Conservation (phyloP, 495 filamentous ascomycete genomes). For the Penicillium lividum region DNA sequence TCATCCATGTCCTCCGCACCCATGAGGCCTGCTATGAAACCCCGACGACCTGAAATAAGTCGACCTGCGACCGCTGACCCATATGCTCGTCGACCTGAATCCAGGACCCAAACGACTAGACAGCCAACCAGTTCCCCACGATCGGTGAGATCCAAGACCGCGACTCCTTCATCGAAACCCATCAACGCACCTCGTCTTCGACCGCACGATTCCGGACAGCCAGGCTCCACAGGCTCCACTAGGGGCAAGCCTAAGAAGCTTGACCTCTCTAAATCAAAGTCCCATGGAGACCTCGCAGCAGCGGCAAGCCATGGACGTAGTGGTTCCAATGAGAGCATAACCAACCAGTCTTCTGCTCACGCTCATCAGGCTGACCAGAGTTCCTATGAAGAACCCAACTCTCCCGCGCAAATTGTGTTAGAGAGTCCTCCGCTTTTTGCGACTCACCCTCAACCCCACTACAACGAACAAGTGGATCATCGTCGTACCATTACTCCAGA, state of each 20-base stretch:
- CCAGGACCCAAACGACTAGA: slow-evolving; percentile 34
- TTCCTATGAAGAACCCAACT: slow-evolving; percentile 63
- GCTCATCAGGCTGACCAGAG: slow-evolving; percentile 42
- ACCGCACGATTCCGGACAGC: slow-evolving; percentile 28
- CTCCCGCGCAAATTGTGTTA: slow-evolving; percentile 26
- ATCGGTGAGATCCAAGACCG: slow-evolving; percentile 31
- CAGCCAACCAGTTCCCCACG: slow-evolving; percentile 46
- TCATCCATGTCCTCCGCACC: slow-evolving; percentile 60
- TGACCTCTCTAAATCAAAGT: slow-evolving; percentile 39
- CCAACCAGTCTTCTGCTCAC: slow-evolving; percentile 17
- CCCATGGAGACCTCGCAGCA: slow-evolving; percentile 24
- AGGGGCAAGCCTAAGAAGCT: slow-evolving; percentile 41
- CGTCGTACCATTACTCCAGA: slow-evolving; percentile 7
- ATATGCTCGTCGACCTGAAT: slow-evolving; percentile 44
- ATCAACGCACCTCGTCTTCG: slow-evolving; percentile 33
- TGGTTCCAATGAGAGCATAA: slow-evolving; percentile 31
- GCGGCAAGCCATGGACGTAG: slow-evolving; percentile 26
- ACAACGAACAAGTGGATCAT: slow-evolving; percentile 6
- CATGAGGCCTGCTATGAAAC: slow-evolving; percentile 53
- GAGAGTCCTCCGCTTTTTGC: slow-evolving; percentile 30
- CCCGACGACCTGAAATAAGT: slow-evolving; percentile 48
- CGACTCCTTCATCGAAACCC: slow-evolving; percentile 33
- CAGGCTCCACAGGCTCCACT: slow-evolving; percentile 19
- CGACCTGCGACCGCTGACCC: slow-evolving; percentile 62
- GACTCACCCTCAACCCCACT: slow-evolving; percentile 17